Evolutionary conservation across 2,329 filamentous ascomycete species (phyloP).

Genomic region (Blumeria hordei): DNA sequence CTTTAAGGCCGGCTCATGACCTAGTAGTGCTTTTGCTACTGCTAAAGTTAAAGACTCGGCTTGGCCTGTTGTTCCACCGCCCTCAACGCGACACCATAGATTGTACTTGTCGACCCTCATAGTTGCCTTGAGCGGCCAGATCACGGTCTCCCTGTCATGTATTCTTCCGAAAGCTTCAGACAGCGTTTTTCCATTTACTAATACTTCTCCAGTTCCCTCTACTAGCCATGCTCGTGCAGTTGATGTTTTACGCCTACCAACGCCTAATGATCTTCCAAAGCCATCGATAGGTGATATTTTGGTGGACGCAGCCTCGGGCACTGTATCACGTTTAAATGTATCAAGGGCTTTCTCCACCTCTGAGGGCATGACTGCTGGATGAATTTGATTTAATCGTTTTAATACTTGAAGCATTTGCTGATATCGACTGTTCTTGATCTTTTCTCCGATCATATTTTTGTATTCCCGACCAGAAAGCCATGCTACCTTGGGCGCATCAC

Average conservation of each 20-base stretch:
- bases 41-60: slow-evolving; percentile 85
- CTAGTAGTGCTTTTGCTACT: slow-evolving; percentile 63
- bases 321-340: slow-evolving; percentile 50
- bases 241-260: slow-evolving; percentile 72
- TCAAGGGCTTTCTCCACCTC: slow-evolving; percentile 41
- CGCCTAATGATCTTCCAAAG: slow-evolving; percentile 53
- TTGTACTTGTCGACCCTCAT: slow-evolving; percentile 88
- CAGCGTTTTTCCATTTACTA: slow-evolving; percentile 77
- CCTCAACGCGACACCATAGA: slow-evolving; percentile 62
- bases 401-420: slow-evolving; percentile 51
- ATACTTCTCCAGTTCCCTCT: slow-evolving; percentile 72
- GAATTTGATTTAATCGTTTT: slow-evolving; percentile 63
- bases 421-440: slow-evolving; percentile 55
- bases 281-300: slow-evolving; percentile 46
- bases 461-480: slow-evolving; percentile 68
- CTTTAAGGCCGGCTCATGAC: slow-evolving; percentile 84
- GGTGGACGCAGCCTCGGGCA: slow-evolving; percentile 40
- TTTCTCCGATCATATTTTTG: slow-evolving; percentile 44
- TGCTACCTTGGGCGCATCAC: slow-evolving; percentile 45
- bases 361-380: slow-evolving; percentile 48
- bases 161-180: slow-evolving; percentile 61
- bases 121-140: slow-evolving; percentile 74
- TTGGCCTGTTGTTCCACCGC: slow-evolving; percentile 83
- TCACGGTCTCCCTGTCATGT: slow-evolving; percentile 80
- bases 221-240: slow-evolving; percentile 69